These are phyloP conservation scores for Penicillium thymicola DNA, from an alignment of 2,329 filamentous ascomycete species.

Conservation along the genomic window DNA sequence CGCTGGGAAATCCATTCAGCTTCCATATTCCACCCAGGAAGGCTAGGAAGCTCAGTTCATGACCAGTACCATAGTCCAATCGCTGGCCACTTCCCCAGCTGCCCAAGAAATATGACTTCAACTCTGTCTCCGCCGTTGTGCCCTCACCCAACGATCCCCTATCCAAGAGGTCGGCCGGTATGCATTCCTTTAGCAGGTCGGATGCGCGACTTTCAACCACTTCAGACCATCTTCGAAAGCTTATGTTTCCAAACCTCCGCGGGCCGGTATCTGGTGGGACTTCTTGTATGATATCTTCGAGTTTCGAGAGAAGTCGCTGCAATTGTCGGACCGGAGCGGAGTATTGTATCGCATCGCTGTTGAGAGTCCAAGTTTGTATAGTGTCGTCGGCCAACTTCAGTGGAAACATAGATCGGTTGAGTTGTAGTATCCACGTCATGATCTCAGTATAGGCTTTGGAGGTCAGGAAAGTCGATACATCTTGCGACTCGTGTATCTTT, in stretches of 20 bases:
- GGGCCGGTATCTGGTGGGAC: conserved; percentile 82
- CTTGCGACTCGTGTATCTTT: conserved; percentile 76
- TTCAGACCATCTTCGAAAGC: conserved; percentile 79
- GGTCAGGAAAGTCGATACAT: conserved; percentile 75
- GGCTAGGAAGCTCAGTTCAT: conserved; percentile 91
- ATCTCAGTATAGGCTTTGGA: conserved; percentile 85
- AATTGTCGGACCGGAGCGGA: conserved; percentile 62
- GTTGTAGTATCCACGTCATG: conserved; percentile 79
- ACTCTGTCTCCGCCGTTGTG: conserved; percentile 60
- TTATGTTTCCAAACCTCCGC: conserved; percentile 85
- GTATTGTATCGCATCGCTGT: conserved; percentile 43
- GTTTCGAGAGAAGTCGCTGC: conserved; percentile 61
- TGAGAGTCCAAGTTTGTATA: conserved; percentile 51
- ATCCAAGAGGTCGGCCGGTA: conserved; percentile 51
- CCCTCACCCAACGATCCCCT: conserved; percentile 28
- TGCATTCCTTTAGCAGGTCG: conserved; percentile 54
- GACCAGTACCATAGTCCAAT: conserved; percentile 92
- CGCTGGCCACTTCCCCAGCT: conserved; percentile 84
- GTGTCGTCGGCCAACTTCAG: conserved; percentile 45
- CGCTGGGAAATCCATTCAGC: conserved; percentile 70
- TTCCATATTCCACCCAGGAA: conserved; percentile 92
- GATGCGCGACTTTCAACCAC: conserved; percentile 61
- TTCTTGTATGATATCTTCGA: conserved; percentile 68
- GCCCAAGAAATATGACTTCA: conserved; percentile 76
- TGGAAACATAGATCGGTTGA: conserved; percentile 84